These are phyloP conservation scores for Suillus luteus DNA, from an alignment of 768 basidiomycete genomes.

Conservation along the genomic window DNA sequence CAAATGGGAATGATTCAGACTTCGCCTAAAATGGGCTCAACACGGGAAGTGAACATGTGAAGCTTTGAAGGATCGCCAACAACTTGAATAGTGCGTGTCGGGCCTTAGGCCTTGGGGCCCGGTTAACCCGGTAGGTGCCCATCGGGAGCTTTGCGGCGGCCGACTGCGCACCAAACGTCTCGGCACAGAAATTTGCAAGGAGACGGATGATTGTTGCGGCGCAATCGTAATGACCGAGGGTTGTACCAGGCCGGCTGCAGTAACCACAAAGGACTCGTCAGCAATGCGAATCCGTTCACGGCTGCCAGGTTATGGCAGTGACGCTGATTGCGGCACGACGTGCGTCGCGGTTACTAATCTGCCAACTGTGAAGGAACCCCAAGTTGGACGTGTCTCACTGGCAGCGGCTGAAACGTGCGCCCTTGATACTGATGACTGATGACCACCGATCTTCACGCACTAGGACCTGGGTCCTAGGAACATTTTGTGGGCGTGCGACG, in stretches of 20 bases:
- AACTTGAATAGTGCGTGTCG: too few relatives aligned
- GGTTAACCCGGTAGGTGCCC: background rate
- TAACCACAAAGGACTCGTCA: background rate
- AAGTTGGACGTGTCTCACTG: too few relatives aligned
- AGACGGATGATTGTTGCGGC: background rate
- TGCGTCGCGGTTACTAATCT: too few relatives aligned
- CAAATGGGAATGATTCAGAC: background rate
- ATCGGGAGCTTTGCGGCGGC: background rate
- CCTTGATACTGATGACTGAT: background rate
- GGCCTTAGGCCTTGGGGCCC: background rate
- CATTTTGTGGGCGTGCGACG: too few relatives aligned
- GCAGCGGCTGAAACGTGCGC: too few relatives aligned
- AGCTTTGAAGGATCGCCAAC: too few relatives aligned
- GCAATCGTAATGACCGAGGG: background rate
- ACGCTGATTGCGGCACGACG: background rate
- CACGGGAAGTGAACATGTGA: too few relatives aligned
- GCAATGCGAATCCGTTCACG: background rate
- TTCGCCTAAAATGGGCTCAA: too few relatives aligned
- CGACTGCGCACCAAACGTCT: background rate
- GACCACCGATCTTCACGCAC: background rate
- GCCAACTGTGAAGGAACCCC: too few relatives aligned
- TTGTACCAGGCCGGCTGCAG: background rate
- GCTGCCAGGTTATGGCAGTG: background rate
- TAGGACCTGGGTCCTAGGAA: too few relatives aligned
- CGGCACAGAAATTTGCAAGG: background rate